Evolutionary conservation across 2,329 filamentous ascomycete genomes (phyloP), one percentile per base, ranked within the genome.

Genomic region (Arachnomyces sp.): DNA sequence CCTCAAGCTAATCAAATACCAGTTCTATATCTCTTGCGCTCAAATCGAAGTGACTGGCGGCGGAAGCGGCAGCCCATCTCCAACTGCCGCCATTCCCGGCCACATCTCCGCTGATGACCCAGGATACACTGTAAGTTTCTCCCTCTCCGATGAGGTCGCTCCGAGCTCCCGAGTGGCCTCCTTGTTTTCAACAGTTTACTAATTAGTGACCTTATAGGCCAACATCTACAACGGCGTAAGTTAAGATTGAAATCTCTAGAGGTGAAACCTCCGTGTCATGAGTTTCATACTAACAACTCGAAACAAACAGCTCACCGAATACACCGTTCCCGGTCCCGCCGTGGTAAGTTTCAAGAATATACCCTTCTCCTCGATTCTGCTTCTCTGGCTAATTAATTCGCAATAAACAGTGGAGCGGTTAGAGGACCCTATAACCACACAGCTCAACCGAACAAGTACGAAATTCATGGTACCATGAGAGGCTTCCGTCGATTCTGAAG

Each of bases 41-140:
- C 62, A 65, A 49, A 53, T 64, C 32, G 61, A 55, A 12, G 63
- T 70, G 31, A 65, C 57, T 5, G 67, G 66, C 5, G 65, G 66
- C n/a, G 67, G 66, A 16, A 63, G 52, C 28, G 41, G 41, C 12
- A 39, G 36, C n/a, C 41, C 41, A 3, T 33, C 36, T n/a, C 41
- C 41, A 7, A 3, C 29, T 8, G 36, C 34, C n/a, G 7, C 35
- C 11, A 40, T 43, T 20, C 41, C 41, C 9, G 41, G 41, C 11
- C 36, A 38, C 16, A 18, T 38, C 31, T 31, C 25, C 5, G 36
- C 30, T 12, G 17, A 15, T 17, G 36, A 38, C 28, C 28, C 36
- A 14, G 36, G 36, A 31, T 38, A 38, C 29, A 38, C 36, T 38
- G 36, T 38, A 31, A 38, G 36, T 31, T 16, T 17, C 20, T 17